Percentiles rank a stretch among this genome's conserved stretches.
These are phyloP conservation scores for Lasiodiplodia hormozganensis DNA, from an alignment of 2,329 filamentous ascomycete genomes.

Conservation along the genomic window DNA sequence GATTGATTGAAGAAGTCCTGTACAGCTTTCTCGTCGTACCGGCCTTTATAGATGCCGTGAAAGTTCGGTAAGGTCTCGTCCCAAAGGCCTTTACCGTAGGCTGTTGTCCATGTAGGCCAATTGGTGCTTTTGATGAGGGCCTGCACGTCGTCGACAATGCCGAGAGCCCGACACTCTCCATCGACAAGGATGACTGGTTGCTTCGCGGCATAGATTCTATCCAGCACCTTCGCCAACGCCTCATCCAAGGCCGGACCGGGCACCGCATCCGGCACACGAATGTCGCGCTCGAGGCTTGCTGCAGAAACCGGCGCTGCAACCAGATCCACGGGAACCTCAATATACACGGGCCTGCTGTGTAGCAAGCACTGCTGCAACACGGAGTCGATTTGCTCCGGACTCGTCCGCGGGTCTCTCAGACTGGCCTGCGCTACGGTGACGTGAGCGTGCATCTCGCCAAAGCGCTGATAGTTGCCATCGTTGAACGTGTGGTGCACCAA, in stretches of 20 bases:
- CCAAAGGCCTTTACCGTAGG: constrained; percentile 59
- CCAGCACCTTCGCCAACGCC: constrained; percentile 34
- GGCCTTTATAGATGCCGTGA: constrained; percentile 58
- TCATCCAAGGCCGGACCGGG: constrained; percentile 35
- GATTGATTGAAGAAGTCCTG: constrained; percentile 48
- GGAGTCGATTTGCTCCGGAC: constrained; percentile 60
- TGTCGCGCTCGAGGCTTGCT: constrained; percentile 39
- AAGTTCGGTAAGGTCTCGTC: constrained; percentile 57
- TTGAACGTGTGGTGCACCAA: constrained; percentile 72
- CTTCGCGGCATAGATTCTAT: constrained; percentile 53
- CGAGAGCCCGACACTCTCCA: constrained; percentile 53
- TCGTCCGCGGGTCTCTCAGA: constrained; percentile 53
- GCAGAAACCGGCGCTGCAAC: constrained; percentile 48
- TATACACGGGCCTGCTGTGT: constrained; percentile 63
- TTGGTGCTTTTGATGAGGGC: constrained; percentile 51
- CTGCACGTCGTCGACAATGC: constrained; percentile 52
- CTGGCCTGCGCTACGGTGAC: constrained; percentile 60
- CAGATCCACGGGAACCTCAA: constrained; percentile 63
- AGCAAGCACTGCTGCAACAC: constrained; percentile 59
- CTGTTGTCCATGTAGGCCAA: constrained; percentile 58
- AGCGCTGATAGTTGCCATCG: constrained; percentile 61
- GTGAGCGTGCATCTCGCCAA: constrained; percentile 57
- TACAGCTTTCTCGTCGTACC: constrained; percentile 45
- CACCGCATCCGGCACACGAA: not conserved
- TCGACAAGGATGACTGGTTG: constrained; percentile 61